Evolutionary conservation across 192 early-diverging fungal genomes (phyloP).

Genomic region (Rhizoclosmatium globosum): DNA sequence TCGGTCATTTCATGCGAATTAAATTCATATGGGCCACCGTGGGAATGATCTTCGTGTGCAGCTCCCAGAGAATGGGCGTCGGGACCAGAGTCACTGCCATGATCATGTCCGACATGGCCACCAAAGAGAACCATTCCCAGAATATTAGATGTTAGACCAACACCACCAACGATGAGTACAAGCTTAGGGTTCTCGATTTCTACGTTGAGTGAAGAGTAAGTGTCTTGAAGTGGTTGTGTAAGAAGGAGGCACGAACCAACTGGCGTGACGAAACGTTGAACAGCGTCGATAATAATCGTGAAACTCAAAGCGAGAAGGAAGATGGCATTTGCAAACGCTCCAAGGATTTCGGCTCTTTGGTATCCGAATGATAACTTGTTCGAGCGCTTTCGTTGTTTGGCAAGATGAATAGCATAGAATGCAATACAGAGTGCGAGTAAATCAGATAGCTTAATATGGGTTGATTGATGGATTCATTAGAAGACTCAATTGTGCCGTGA

Average conservation of each 20-base stretch:
- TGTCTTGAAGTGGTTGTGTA: neutral
- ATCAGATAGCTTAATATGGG: constrained; percentile 41
- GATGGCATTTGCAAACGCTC: constrained; percentile 90
- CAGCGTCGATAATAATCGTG: constrained; percentile 85
- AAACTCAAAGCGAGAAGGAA: constrained; percentile 89
- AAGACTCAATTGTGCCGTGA: neutral
- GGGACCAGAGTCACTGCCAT: constrained; percentile 19
- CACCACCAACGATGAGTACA: constrained; percentile 80
- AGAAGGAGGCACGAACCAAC: constrained; percentile 49
- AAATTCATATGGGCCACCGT: neutral
- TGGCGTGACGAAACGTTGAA: constrained; percentile 80
- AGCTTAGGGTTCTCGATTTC: constrained; percentile 75
- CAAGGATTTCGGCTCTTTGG: constrained; percentile 91
- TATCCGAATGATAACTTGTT: constrained; percentile 85
- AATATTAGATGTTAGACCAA: constrained; percentile 81
- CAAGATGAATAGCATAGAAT: constrained; percentile 80
- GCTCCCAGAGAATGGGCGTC: constrained; percentile 6
- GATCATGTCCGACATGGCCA: constrained; percentile 52
- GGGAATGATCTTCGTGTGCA: neutral
- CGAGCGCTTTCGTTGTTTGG: constrained; percentile 62
- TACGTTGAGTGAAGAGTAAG: neutral
- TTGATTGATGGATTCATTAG: neutral
- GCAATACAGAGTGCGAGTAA: constrained; percentile 72
- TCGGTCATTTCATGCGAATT: neutral
- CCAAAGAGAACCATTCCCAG: constrained; percentile 84